A percentile compares a stretch with the other conserved stretches of the same genome.
Conservation (phyloP, 2,329 filamentous ascomycete species). For the Colletotrichum chlorophyti region DNA sequence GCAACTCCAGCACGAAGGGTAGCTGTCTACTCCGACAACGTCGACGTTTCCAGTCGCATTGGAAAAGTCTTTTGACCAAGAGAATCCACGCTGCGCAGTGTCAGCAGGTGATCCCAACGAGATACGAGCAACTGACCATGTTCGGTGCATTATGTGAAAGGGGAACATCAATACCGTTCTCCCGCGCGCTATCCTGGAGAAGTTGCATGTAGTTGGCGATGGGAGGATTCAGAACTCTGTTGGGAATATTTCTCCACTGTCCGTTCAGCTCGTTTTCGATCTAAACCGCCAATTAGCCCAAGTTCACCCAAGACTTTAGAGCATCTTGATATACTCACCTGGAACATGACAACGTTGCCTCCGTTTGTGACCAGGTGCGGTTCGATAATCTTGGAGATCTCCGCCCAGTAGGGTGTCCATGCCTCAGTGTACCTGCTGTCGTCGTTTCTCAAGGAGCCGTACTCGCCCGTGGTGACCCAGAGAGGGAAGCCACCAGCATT, state of each 20-base stretch:
- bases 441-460: constrained; percentile 59
- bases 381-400: constrained; percentile 56
- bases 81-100: constrained; percentile 42
- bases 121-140: constrained; percentile 42
- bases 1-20: constrained; percentile 68
- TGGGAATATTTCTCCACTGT: constrained; percentile 48
- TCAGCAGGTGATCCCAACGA: background rate
- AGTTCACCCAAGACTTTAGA: too few relatives aligned
- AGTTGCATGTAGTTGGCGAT: constrained; percentile 63
- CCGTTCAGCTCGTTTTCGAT: constrained; percentile 62
- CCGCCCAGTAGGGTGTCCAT: constrained; percentile 60
- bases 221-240: constrained; percentile 54
- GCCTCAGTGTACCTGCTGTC: constrained; percentile 59
- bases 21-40: constrained; percentile 58
- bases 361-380: constrained; percentile 63
- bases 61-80: constrained; percentile 67
- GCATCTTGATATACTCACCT: constrained; percentile 9
- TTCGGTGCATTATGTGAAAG: constrained; percentile 67
- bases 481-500: constrained; percentile 68
- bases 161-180: constrained; percentile 64
- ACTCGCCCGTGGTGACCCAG: constrained; percentile 67
- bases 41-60: constrained; percentile 63
- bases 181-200: constrained; percentile 59
- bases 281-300: constrained; percentile 32
- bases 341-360: constrained; percentile 61